Base-by-base conservation (phyloP, 306 rosid genomes). In the Pterocarpus santalinus region DNA sequence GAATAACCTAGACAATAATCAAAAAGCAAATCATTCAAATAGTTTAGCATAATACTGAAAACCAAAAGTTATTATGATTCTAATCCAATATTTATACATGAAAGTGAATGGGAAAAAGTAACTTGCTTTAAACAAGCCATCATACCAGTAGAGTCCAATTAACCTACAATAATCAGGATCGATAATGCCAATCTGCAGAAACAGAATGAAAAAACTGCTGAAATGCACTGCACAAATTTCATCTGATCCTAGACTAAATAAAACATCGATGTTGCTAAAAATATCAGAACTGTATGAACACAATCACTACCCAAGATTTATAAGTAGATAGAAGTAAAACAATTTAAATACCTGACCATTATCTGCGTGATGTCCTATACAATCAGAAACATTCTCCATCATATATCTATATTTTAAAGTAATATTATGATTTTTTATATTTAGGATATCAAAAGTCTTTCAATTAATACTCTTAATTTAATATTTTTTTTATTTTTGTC, bases 131-230 rank as follows among this genome's bases (percentile, higher is more conserved):
- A 95, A 93, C 88, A 95, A 82, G 33, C 98, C 98, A 73, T 95
- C 99, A 77, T 95, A 95, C 83, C 93, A 87, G 86, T 93, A 97
- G 72, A 95, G 99, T 78, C 97, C 99, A 81, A 95, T 91, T 77
- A 95, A 76, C 92, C 98, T 89, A 80, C 99, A n/a, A n/a, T n/a
- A 95, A 77, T 93, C 98, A 68, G 99, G 99, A 82, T 95, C 99
- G 9, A 95, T 95, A 66, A 95, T 93, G 75, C 99, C 99, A 91
- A 95, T 95, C 99, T 95, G n/a, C n/a, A 91, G 80, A 87, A 58
- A 77, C 75, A 49, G 77, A 74, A 49, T 53, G 62, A 61, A 33
- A 14, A 43, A 66, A 72, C 64, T 12, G n/a, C n/a, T n/a, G n/a
- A n/a, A n/a, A n/a, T n/a, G n/a, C n/a, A n/a, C n/a, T n/a, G n/a